Conservation (phyloP, 2,329 filamentous ascomycete species). For the Paraconiothyrium brasiliense region DNA sequence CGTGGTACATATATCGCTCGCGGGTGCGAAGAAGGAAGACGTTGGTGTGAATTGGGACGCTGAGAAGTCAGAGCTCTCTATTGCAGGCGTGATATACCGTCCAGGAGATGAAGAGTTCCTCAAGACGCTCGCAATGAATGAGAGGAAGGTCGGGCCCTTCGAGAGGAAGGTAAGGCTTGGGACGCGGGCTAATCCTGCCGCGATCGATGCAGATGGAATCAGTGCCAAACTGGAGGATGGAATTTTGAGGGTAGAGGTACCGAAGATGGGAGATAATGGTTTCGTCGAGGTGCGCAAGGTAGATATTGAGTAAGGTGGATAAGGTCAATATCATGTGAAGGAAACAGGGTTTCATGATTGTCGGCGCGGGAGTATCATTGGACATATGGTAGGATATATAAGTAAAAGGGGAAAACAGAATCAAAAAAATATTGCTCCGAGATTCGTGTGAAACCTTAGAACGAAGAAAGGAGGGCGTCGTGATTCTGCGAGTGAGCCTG, state of each 20-base stretch:
- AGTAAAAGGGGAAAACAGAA: neutral
- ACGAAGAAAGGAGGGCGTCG: neutral
- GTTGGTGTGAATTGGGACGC: conserved; percentile 79
- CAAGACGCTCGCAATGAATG: conserved; percentile 68
- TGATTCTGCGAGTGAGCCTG: neutral
- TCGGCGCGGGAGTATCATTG: neutral
- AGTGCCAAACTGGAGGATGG: conserved; percentile 82
- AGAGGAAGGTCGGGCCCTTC: conserved; percentile 78
- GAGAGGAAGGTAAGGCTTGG: conserved; percentile 73
- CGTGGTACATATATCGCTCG: conserved; percentile 76
- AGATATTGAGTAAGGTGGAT: conserved; percentile 53
- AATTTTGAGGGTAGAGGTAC: conserved; percentile 77
- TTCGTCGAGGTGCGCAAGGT: conserved; percentile 66
- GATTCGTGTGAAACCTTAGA: neutral
- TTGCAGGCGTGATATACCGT: conserved; percentile 78
- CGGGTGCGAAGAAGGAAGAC: conserved; percentile 82
- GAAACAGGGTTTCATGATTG: neutral
- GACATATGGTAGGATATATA: neutral
- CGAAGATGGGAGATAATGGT: conserved; percentile 72
- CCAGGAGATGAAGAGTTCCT: conserved; percentile 75
- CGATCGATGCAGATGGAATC: conserved; percentile 73
- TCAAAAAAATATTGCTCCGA: neutral
- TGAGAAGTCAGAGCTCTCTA: conserved; percentile 70
- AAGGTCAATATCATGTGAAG: neutral
- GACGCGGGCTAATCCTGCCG: conserved; percentile 63